Base-by-base conservation (phyloP, 176 grass and related monocot genomes). In the Luzula sylvatica region DNA sequence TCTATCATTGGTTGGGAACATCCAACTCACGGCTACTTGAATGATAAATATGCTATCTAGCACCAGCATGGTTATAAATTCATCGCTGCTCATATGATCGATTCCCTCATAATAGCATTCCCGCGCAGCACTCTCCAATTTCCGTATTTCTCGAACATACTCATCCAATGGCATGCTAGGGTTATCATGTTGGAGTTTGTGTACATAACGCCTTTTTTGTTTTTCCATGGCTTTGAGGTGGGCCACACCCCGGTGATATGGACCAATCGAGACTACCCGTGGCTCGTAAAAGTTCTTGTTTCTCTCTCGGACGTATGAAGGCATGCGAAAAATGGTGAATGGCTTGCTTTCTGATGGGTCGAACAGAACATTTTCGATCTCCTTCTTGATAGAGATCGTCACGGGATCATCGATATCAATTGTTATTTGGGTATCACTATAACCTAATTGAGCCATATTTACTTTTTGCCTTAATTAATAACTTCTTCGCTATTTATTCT, bases 251-350 rank as follows among this genome's bases (percentile, higher is more conserved):
- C 9, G 55, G 19, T 52, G 48, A 15, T 52, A 19, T 2, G 48
- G 48, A 2, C 48, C 48, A 5, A 52, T 52, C 11, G 56, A 61
- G 32, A 61, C 56, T 15, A 21, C 23, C 27, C 15, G 5, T 7
- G 56, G 56, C 30, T 61, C 30, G 7, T 61, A 61, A 19, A 17
- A 61, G 35, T 11, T 61, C 28, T 25, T 11, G 11, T 61, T 61
- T 14, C 15, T 22, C 30, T 44, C 29, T 2, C 56, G 56, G 56
- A 61, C 14, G 1, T 61, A 32, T 7, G 5, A 7, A 41, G 56
- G 56, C 13, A 61, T 29, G 22, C 14, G 56, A 25, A 19, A 61
- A 29, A 61, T 61, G 32, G 50, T 24, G 50, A 23, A 53, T 7
- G 9, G 50, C 14, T 53, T 23, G 23, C 9, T 6, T 13, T 9